These are phyloP conservation scores for Chernovozyma aurita DNA, from an alignment of 1,139 yeast species.

Conservation along the genomic window DNA sequence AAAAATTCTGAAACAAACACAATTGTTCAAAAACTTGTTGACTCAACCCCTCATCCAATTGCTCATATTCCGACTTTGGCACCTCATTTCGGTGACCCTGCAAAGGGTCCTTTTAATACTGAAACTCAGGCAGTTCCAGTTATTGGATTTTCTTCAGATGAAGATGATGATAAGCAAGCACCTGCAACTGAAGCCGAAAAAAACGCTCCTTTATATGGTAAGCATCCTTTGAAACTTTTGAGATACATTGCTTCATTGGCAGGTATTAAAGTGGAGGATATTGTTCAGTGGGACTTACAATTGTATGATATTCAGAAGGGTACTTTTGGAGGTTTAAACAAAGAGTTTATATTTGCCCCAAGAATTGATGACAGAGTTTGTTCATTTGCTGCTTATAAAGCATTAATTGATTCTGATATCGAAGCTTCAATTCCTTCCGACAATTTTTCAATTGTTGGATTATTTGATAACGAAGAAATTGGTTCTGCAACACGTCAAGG, in stretches of 20 bases:
- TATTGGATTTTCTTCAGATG: slow-evolving; percentile 37
- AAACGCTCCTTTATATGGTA: slow-evolving; percentile 55
- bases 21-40: slow-evolving; percentile 41
- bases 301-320: slow-evolving; percentile 64
- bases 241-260: slow-evolving; percentile 53
- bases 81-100: slow-evolving; percentile 55
- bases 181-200: slow-evolving; percentile 57
- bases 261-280: slow-evolving; percentile 42
- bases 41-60: slow-evolving; percentile 59
- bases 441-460: slow-evolving; percentile 45
- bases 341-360: slow-evolving; percentile 62
- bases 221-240: slow-evolving; percentile 51
- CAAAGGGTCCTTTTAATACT: slow-evolving; percentile 49
- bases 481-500: slow-evolving; percentile 60
- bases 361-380: slow-evolving; percentile 65
- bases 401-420: slow-evolving; percentile 46
- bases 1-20: slow-evolving; percentile 25
- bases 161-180: slow-evolving; percentile 22
- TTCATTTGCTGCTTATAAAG: slow-evolving; percentile 53
- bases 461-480: slow-evolving; percentile 61
- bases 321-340: slow-evolving; percentile 53
- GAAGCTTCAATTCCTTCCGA: slow-evolving; percentile 23
- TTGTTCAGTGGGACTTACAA: slow-evolving; percentile 58
- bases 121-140: slow-evolving; percentile 66
- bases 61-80: slow-evolving; percentile 65